Evolutionary conservation across 2,329 filamentous ascomycete species (phyloP), one percentile per base, ranked within the genome.

Genomic region (Pyrenochaeta sp.): DNA sequence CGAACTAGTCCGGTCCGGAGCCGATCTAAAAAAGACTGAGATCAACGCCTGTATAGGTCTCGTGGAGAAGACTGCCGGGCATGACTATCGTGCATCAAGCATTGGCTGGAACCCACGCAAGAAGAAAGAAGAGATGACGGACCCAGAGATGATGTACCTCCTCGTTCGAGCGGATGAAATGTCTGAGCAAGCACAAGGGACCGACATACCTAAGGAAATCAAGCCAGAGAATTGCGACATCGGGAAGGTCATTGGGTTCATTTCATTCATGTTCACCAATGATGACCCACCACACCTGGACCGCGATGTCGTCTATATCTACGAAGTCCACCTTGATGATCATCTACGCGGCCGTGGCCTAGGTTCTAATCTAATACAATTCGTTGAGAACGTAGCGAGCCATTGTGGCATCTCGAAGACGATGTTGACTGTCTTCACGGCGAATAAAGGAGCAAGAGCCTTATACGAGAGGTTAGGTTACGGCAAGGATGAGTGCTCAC

Each of bases 351-450:
- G 85, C 73, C 82, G 67, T 10, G 87, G 88, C 0, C 72, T 92
- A 2, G 87, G 84, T 1, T 74, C 63, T 9, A 70, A 77, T 9
- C 74, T 92, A 26, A 82, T 92, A 74, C 60, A 68, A 2, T 72
- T 82, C 45, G 77, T 83, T 6, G 77, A 80, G 32, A 63, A 64
- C 4, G 74, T 85, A 4, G 87, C 82, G 6, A 51, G 68, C 15
- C 77, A 77, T 40, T 78, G 86, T 15, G 74, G 75, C 1, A 75
- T 87, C 31, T 68, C 74, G 15, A 90, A 90, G 69, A 76, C 84
- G 31, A 91, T 91, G 88, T 73, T 91, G 59, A 90, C 87, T 1
- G 88, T 87, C 60, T 90, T 89, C 61, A 68, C 78, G 37, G 76
- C 77, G 48, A 91, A 91, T 61, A 53, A 69, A 21, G 68, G 69